Conservation (phyloP, 768 basidiomycete species). For the Pleurotus giganteus region DNA sequence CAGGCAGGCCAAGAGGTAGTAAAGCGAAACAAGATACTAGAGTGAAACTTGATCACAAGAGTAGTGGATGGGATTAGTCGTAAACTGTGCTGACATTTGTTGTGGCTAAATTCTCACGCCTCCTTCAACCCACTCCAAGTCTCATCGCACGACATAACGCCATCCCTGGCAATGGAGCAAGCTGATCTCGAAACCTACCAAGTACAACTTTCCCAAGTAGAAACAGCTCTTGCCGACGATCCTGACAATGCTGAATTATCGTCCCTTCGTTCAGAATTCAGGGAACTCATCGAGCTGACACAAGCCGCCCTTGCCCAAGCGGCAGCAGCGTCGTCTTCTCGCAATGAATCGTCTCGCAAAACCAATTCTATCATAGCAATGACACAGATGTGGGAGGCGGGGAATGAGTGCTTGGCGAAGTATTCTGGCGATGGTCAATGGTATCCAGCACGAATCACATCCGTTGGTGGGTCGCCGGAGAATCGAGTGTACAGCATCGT, state of each 20-base stretch:
- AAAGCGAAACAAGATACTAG: conserved; percentile 80
- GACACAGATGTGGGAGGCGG: conserved; percentile 65
- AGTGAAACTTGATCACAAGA: conserved; percentile 57
- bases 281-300: conserved; percentile 81
- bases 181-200: conserved; percentile 88
- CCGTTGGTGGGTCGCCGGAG: conserved; percentile 76
- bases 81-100: not conserved
- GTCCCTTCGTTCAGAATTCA: conserved; percentile 72
- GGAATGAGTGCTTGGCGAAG: conserved; percentile 84
- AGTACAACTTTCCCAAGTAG: conserved; percentile 87
- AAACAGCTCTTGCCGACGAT: conserved; percentile 72
- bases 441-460: conserved; percentile 89
- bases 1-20: conserved; percentile 73
- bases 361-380: conserved; percentile 43
- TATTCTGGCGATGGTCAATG: conserved; percentile 82
- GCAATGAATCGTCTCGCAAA: conserved; percentile 58
- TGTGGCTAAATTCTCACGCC: not conserved
- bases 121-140: not conserved
- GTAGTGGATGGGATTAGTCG: conserved; percentile 57
- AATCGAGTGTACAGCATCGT: conserved; percentile 87
- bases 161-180: conserved; percentile 45
- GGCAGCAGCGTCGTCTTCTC: conserved; percentile 60
- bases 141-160: too few relatives aligned
- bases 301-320: conserved; percentile 68
- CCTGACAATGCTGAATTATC: conserved; percentile 72